These are phyloP conservation scores for Eimeria acervulina DNA, from an alignment of 169 alveolate genomes.

Conservation along the genomic window DNA sequence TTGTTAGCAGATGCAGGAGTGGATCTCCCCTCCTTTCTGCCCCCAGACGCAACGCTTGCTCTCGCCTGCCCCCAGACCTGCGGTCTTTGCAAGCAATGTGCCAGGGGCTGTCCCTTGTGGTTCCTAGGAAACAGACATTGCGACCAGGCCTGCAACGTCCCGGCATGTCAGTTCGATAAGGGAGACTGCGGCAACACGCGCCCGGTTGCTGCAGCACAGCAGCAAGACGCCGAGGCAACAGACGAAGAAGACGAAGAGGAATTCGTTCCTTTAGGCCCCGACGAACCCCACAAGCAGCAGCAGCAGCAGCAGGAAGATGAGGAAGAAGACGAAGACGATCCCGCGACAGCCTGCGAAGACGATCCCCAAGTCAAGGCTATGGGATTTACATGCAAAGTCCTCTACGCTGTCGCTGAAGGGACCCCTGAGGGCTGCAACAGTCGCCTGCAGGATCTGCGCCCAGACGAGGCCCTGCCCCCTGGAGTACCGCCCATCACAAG, in stretches of 20 bases:
- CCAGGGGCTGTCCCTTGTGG: conserved; percentile 88
- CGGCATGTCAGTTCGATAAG: conserved; percentile 87
- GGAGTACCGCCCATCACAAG: conserved; percentile 83
- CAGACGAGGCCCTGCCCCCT: conserved; percentile 83
- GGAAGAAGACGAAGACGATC: conserved; percentile 33
- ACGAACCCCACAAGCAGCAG: background rate
- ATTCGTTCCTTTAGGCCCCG: background rate
- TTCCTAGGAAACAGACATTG: conserved; percentile 85
- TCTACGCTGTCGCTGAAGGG: conserved; percentile 71
- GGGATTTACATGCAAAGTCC: conserved; percentile 86
- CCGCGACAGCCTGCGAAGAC: conserved; percentile 85
- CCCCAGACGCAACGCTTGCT: conserved; percentile 86
- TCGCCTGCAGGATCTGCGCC: conserved; percentile 80
- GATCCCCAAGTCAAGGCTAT: conserved; percentile 85
- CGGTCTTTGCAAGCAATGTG: conserved; percentile 87
- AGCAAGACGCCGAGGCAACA: conserved; percentile 29
- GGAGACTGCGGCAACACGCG: conserved; percentile 84
- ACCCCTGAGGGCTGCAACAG: conserved; percentile 85
- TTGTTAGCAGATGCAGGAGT: conserved; percentile 82
- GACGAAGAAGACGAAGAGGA: conserved; percentile 41
- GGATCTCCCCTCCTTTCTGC: conserved; percentile 80
- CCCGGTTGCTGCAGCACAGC: conserved; percentile 35
- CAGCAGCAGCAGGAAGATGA: conserved; percentile 43
- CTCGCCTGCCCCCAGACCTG: conserved; percentile 88
- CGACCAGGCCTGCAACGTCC: conserved; percentile 86